Conservation (phyloP, 768 basidiomycete species). For the Mrakia hoshinonis region DNA sequence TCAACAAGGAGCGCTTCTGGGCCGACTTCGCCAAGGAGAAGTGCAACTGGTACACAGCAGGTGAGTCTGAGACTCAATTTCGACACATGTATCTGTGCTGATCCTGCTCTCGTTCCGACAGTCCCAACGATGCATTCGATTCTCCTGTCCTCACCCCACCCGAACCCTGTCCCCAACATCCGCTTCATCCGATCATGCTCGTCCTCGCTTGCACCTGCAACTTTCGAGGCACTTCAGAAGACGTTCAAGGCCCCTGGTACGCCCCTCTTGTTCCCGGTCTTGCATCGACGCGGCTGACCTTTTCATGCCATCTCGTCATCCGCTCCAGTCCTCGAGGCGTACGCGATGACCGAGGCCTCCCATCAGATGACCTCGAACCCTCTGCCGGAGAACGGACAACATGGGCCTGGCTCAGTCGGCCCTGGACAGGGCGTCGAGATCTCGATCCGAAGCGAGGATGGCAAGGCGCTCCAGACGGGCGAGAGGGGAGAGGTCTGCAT, state of each 20-base stretch:
- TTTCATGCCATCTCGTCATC: not conserved
- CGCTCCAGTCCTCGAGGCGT: conserved; percentile 49
- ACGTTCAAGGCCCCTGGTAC: conserved; percentile 46
- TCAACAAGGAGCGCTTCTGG: conserved; percentile 52
- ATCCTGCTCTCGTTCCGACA: not conserved
- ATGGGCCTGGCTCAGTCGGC: conserved; percentile 40
- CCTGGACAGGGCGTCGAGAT: conserved; percentile 39
- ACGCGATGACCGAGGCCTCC: conserved; percentile 49
- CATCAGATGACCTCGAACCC: conserved; percentile 38
- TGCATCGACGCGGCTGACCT: not conserved
- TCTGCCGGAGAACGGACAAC: conserved; percentile 33
- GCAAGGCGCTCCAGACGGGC: conserved; percentile 42
- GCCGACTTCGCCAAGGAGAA: conserved; percentile 41
- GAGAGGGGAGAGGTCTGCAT: conserved; percentile 51
- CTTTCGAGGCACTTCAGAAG: conserved; percentile 47
- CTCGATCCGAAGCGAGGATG: conserved; percentile 37
- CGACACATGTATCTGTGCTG: not conserved
- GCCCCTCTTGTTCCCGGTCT: not conserved
- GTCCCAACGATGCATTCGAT: conserved; percentile 42
- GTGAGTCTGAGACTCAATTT: not conserved
- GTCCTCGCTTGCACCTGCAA: conserved; percentile 50
- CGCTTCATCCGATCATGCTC: conserved; percentile 45
- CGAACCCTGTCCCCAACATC: conserved; percentile 38
- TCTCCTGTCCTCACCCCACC: conserved; percentile 38
- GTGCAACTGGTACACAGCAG: conserved; percentile 49